Evolutionary conservation across 768 basidiomycete species (phyloP).

Genomic region (Leccinellum luteum): DNA sequence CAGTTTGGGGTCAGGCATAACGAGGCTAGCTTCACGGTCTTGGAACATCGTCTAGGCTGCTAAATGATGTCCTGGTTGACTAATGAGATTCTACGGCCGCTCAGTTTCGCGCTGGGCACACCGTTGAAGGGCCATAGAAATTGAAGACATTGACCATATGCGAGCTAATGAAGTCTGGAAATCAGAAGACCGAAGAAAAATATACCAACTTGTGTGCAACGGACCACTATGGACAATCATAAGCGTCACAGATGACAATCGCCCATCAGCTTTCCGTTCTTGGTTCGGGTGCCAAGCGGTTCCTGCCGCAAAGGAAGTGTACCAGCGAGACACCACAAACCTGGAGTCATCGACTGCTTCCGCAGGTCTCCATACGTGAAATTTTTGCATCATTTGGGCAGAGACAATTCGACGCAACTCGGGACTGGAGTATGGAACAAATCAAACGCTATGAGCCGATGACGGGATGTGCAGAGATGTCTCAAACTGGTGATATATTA

Average conservation of each 20-base stretch:
- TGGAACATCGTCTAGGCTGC: background rate
- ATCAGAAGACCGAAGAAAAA: background rate
- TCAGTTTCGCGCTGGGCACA: background rate
- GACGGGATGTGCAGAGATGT: slow-evolving; percentile 1
- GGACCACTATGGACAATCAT: background rate
- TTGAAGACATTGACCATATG: background rate
- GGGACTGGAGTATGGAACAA: background rate
- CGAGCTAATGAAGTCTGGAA: background rate
- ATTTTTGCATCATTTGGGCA: slow-evolving; percentile 41
- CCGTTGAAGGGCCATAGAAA: background rate
- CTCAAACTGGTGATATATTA: slow-evolving; percentile 8
- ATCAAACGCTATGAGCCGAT: background rate
- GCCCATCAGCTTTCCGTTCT: slow-evolving; percentile 64
- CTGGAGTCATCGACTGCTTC: slow-evolving; percentile 39
- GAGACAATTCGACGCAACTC: background rate
- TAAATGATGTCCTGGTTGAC: background rate
- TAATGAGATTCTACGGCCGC: background rate
- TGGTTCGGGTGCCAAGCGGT: slow-evolving; percentile 41
- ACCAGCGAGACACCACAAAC: slow-evolving; percentile 40
- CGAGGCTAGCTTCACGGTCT: background rate
- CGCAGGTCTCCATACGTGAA: slow-evolving; percentile 35
- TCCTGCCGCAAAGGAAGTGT: slow-evolving; percentile 40
- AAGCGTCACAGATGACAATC: background rate
- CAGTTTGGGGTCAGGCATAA: background rate
- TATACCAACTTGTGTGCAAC: background rate